These are phyloP conservation scores for Venturia pyrina DNA, from an alignment of 2,329 filamentous ascomycete genomes.

Conservation along the genomic window DNA sequence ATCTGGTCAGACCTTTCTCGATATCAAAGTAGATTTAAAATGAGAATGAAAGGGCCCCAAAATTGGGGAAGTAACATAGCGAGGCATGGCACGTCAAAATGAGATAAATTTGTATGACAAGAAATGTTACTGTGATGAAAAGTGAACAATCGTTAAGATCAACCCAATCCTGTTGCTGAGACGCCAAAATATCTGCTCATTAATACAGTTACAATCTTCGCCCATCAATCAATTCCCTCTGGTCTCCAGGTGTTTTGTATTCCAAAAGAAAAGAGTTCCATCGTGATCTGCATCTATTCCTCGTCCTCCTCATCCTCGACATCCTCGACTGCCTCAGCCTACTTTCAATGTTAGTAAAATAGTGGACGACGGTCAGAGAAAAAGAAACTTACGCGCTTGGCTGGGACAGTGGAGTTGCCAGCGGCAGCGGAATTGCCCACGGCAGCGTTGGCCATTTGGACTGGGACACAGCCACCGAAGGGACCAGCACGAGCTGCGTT, in stretches of 20 bases:
- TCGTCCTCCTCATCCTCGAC: slow-evolving; percentile 3
- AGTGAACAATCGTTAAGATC: neutral
- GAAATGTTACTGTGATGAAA: neutral
- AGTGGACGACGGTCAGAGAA: neutral
- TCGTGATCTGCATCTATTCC: neutral
- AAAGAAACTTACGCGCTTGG: slow-evolving; percentile 5
- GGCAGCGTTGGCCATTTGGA: slow-evolving; percentile 28
- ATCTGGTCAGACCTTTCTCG: too few species aligned
- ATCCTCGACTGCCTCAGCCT: neutral
- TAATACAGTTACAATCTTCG: neutral
- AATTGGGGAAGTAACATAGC: neutral
- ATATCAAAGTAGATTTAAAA: too few species aligned
- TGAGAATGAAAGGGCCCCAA: too few species aligned
- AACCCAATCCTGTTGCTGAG: neutral
- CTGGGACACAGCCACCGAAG: slow-evolving; percentile 51
- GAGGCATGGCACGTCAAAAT: neutral
- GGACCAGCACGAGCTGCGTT: slow-evolving; percentile 48
- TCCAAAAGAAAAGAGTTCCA: neutral
- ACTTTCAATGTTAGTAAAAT: neutral
- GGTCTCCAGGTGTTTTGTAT: neutral
- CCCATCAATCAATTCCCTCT: neutral
- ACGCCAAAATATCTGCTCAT: neutral
- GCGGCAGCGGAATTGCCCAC: neutral
- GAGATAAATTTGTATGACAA: neutral
- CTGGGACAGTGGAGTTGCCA: neutral